Conservation (phyloP, 768 basidiomycete species). For the Mycena epipterygia region DNA sequence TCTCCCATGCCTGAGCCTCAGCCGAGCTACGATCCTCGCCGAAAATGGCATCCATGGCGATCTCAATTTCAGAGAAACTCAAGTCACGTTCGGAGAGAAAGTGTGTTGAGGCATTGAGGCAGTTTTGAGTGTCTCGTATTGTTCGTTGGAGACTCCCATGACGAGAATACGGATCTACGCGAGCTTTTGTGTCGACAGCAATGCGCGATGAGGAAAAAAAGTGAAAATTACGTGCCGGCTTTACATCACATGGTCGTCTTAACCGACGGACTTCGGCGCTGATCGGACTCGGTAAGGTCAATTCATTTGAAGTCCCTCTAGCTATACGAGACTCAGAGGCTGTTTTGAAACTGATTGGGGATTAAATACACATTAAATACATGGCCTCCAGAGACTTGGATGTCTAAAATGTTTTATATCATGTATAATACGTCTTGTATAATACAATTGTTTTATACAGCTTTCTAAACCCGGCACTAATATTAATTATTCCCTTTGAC, state of each 20-base stretch:
- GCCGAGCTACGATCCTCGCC: background rate
- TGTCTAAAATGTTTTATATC: conserved; percentile 9
- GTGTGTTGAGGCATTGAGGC: background rate
- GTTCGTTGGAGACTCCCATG: no score
- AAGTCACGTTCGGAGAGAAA: background rate
- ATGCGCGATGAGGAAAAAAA: no score
- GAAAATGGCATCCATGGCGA: background rate
- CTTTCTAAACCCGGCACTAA: conserved; percentile 3
- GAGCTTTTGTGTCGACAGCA: no score
- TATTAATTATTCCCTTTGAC: no score
- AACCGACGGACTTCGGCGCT: no score
- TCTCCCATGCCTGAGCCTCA: background rate
- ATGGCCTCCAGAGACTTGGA: background rate
- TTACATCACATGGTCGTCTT: background rate
- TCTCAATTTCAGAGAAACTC: background rate
- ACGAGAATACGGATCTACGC: background rate
- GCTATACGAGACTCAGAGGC: no score
- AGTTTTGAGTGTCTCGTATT: background rate
- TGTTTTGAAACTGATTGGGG: background rate
- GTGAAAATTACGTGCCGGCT: background rate
- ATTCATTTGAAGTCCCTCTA: no score
- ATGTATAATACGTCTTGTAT: conserved; percentile 5
- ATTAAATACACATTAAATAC: conserved; percentile 15
- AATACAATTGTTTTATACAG: conserved; percentile 1
- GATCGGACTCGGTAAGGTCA: background rate